These are phyloP conservation scores for Immersiella caudata DNA, from an alignment of 495 filamentous ascomycete species.

Conservation along the genomic window DNA sequence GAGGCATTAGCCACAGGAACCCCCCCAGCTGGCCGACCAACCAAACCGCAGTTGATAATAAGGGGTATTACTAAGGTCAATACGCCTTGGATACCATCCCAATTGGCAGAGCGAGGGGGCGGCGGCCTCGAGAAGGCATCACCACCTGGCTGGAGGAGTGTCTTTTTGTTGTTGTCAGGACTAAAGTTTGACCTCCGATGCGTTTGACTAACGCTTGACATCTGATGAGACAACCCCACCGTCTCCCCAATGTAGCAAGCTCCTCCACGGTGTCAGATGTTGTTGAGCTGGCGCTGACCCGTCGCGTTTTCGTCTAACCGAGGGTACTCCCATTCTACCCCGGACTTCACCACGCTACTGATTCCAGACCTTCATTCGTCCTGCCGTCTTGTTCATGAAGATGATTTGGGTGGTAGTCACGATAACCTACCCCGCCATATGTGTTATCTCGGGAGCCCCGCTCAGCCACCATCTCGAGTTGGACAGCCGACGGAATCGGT, in stretches of 20 bases:
- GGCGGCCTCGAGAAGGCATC: background rate
- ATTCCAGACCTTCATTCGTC: background rate
- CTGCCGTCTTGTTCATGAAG: background rate
- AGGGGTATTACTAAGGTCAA: slow-evolving; percentile 8
- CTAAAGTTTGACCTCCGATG: background rate
- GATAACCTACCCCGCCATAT: background rate
- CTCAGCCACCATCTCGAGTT: background rate
- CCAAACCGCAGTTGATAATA: slow-evolving; percentile 1
- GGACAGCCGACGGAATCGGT: background rate
- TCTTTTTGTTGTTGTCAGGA: background rate
- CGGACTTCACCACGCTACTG: background rate
- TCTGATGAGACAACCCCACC: background rate
- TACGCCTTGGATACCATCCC: background rate
- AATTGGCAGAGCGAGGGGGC: background rate
- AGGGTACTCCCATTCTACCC: background rate
- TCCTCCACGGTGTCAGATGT: slow-evolving; percentile 7
- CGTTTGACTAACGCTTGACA: background rate
- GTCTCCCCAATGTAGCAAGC: background rate
- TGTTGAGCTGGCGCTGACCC: background rate
- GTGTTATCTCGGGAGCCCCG: background rate
- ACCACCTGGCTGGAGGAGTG: background rate
- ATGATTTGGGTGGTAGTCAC: too few species aligned
- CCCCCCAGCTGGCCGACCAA: slow-evolving; percentile 6
- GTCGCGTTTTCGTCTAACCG: background rate
- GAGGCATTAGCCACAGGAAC: slow-evolving; percentile 5